A percentile compares a stretch with the other conserved stretches of the same genome.
Conservation (phyloP, 2,329 filamentous ascomycete genomes). For the Hypoxylon sp. region DNA sequence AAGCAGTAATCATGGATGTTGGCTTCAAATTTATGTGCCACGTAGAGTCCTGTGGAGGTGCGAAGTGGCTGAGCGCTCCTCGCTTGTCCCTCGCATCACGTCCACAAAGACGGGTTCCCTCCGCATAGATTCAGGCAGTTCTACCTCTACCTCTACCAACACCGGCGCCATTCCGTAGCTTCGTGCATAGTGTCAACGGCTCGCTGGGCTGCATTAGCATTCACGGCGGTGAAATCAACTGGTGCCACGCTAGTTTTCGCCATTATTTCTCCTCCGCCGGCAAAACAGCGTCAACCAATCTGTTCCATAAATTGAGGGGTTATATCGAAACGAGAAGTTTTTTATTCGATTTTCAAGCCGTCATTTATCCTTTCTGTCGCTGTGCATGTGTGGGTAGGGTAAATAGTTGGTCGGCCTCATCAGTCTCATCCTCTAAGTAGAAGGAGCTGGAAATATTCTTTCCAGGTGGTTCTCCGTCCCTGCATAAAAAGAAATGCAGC, state of each 20-base stretch:
- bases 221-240: slow-evolving; percentile 28
- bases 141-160: slow-evolving; percentile 20
- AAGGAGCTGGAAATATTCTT: slow-evolving; percentile 1
- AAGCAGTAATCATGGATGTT: slow-evolving; percentile 10
- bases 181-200: slow-evolving; percentile 22
- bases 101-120: slow-evolving; percentile 25
- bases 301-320: slow-evolving; percentile 44
- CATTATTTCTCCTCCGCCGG: slow-evolving; percentile 26
- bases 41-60: slow-evolving; percentile 30
- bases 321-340: slow-evolving; percentile 7
- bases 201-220: slow-evolving; percentile 37
- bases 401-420: slow-evolving; percentile 13
- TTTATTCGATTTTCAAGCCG: slow-evolving; percentile 23
- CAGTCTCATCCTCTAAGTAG: slow-evolving; percentile 9
- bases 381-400: slow-evolving; percentile 24
- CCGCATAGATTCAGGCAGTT: slow-evolving; percentile 26
- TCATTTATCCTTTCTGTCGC: slow-evolving; percentile 8
- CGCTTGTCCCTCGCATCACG: slow-evolving; percentile 16
- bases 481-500: slow-evolving; percentile 26
- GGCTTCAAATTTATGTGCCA: slow-evolving; percentile 30
- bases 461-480: neutral
- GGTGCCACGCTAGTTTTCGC: slow-evolving; percentile 38
- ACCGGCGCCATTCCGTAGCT: slow-evolving; percentile 36
- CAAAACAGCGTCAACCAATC: slow-evolving; percentile 22
- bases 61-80: slow-evolving; percentile 22